phyloP scores from a whole-genome alignment of 2,329 filamentous ascomycete species.

The Blastomyces gilchristii region DNA sequence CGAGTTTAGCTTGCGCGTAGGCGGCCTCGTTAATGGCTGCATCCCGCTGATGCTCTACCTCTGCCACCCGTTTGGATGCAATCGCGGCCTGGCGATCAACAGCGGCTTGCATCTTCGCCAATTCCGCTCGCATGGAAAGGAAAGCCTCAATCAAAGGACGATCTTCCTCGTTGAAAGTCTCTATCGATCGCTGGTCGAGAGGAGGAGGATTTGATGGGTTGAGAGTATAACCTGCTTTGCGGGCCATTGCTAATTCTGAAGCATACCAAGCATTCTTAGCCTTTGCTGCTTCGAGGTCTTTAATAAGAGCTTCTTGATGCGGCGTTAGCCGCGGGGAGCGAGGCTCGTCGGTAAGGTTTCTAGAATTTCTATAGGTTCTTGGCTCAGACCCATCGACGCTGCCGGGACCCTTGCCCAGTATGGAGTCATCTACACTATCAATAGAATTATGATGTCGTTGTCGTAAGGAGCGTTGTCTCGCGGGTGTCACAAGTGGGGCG shows the following conservation, averaged over 20 bases:
- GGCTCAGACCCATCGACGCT: conserved; percentile 35
- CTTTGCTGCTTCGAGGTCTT: conserved; percentile 75
- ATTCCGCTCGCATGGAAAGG: conserved; percentile 77
- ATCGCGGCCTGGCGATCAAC: conserved; percentile 80
- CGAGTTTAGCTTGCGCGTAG: conserved; percentile 86
- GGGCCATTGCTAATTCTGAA: conserved; percentile 82
- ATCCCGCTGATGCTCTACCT: conserved; percentile 89
- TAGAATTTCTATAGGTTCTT: conserved; percentile 32
- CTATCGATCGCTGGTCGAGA: conserved; percentile 62
- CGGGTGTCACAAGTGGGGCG: conserved; percentile 34
- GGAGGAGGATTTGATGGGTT: conserved; percentile 44
- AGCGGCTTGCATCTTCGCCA: conserved; percentile 78
- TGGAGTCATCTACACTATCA: conserved; percentile 56
- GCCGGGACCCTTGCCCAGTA: conserved; percentile 30
- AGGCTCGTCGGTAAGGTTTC: conserved; percentile 34
- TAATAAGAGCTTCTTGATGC: conserved; percentile 55
- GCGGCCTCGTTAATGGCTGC: conserved; percentile 89
- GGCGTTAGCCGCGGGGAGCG: conserved; percentile 37
- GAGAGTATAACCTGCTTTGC: conserved; percentile 73
- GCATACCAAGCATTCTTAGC: conserved; percentile 95
- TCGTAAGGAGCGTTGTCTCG: conserved; percentile 43
- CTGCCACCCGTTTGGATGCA: conserved; percentile 80
- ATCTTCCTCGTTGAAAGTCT: conserved; percentile 84
- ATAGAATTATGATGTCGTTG: conserved; percentile 56
- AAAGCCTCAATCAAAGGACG: conserved; percentile 85